A percentile compares a stretch with the other conserved stretches of the same genome.
Conservation (phyloP, 257 asterid genomes). For the Nicotiana undulata region DNA sequence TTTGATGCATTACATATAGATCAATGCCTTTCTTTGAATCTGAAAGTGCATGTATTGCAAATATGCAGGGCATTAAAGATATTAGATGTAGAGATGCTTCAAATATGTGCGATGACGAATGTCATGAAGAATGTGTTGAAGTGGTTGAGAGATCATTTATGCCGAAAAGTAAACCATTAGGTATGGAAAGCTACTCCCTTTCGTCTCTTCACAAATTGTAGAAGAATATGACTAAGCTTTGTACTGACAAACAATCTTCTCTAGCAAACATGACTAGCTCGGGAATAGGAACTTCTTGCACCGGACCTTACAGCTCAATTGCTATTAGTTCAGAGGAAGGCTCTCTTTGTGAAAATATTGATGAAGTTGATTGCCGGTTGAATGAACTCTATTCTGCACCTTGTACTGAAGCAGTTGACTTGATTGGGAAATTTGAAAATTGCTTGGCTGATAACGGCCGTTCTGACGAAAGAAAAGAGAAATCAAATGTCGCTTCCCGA, state of each 20-base stretch:
- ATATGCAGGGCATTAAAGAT: conserved; percentile 19
- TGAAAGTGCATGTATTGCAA: conserved; percentile 34
- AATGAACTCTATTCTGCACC: not conserved
- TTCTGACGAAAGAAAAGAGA: not conserved
- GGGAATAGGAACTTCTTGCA: not conserved
- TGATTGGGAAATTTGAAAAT: conserved; percentile 73
- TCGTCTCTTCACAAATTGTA: not conserved
- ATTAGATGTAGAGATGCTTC: conserved; percentile 23
- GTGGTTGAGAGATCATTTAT: not conserved
- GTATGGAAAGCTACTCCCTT: not conserved
- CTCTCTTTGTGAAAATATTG: conserved; percentile 14
- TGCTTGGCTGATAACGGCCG: conserved; percentile 33
- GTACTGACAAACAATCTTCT: conserved; percentile 2
- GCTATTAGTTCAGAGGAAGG: not conserved
- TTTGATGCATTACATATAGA: not conserved
- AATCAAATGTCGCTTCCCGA: conserved; percentile 19
- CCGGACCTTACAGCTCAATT: conserved; percentile 5
- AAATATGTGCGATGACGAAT: conserved; percentile 14
- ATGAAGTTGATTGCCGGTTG: not conserved
- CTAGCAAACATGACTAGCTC: not conserved
- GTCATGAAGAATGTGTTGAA: conserved; percentile 22
- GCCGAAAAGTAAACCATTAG: conserved; percentile 1
- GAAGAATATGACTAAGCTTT: not conserved
- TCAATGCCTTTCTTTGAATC: conserved; percentile 35
- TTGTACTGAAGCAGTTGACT: conserved; percentile 56